Evolutionary conservation across 2,329 filamentous ascomycete genomes (phyloP), one percentile per base, ranked within the genome.

Genomic region (Arthrobotrys musiformis): DNA sequence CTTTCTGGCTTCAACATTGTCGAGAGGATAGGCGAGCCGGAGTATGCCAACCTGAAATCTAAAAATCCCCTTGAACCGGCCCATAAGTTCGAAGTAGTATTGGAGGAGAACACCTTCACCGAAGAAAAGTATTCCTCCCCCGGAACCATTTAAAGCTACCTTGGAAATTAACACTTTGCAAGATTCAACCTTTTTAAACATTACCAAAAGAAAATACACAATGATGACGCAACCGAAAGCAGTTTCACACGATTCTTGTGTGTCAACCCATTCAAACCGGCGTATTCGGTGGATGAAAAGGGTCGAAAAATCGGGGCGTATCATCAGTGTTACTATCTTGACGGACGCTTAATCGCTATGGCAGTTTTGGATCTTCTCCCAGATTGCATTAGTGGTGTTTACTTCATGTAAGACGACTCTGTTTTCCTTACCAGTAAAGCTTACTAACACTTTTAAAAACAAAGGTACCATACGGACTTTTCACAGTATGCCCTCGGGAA

Each of bases 291-390:
- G 0, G 85, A 89, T 69, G 88, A 88, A 26, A 85, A 85, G 17
- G 85, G 86, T 73, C 86, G 86, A 50, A 85, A 84, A 46, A 84
- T 94, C 0, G 92, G 92, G 15, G 93, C 91, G 1, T 94, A 89
- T 80, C 92, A 95, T 81, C 92, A 94, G 82, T 93, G 91, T 84
- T 94, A 94, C 82, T 87, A 92, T 30, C 85, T 95, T 1, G 91
- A 95, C 81, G 92, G 91, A 22, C 86, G 89, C 60, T 85, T 95
- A 13, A 89, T 94, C 24, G 92, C 92, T 1, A 87, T 95, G 79
- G 90, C 90, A 0, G 90, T 95, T 0, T 85, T 95, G 4, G 92
- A 95, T 81, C 85, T 95, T 7, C 85, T 95, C 0, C 92, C 92
- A 0, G 86, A 92, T 72, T 90, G 89, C 79, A 91, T 95, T 60